Base-by-base conservation (phyloP, 2,329 filamentous ascomycete species). In the Colletotrichum melonis region DNA sequence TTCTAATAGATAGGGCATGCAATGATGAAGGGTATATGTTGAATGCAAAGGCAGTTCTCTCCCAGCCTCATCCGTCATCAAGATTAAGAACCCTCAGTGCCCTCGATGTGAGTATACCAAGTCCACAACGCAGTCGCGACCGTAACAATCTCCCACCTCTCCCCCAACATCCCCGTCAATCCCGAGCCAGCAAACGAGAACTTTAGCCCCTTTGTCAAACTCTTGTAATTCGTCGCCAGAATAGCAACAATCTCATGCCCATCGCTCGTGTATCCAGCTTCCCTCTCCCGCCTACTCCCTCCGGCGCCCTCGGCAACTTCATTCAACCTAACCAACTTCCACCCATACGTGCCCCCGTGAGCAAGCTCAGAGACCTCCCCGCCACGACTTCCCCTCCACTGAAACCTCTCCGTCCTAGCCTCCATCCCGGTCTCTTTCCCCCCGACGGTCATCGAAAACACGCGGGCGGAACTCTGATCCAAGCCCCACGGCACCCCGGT, bases 171-270 rank as follows among this genome's bases (percentile, higher is more conserved):
- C 0, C 85, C 84, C 14, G 78, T 78, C 8, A 77, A 77, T 2
- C 84, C 85, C 0, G 78, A 79, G 5, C 84, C 84, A 6, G 83
- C 67, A 75, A 85, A 87, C n/a, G 76, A 70, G 72, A 86, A 86
- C 72, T 78, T 79, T n/a, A 81, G 72, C n/a, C 75, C 75, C 76
- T 84, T 82, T 11, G 78, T 79, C 38, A 80, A 67, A 74, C 79
- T 81, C 76, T 80, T 78, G 38, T 62, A 57, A 56, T 80, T 76
- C 77, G 65, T 59, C 42, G 80, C 76, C 77, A 80, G 85, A 4
- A 82, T 80, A 1, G 85, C 85, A 12, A 87, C 84, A 22, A 86
- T 78, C 78, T 87, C 85, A 42, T 78, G 78, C 4, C 82, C 81
- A 49, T 83, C 83, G 19, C 79, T 79, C 12, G 79, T 75, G 5